These are phyloP conservation scores for Auxenochlorella pyrenoidosa DNA, from an alignment of 139 green algal genomes.

Conservation along the genomic window DNA sequence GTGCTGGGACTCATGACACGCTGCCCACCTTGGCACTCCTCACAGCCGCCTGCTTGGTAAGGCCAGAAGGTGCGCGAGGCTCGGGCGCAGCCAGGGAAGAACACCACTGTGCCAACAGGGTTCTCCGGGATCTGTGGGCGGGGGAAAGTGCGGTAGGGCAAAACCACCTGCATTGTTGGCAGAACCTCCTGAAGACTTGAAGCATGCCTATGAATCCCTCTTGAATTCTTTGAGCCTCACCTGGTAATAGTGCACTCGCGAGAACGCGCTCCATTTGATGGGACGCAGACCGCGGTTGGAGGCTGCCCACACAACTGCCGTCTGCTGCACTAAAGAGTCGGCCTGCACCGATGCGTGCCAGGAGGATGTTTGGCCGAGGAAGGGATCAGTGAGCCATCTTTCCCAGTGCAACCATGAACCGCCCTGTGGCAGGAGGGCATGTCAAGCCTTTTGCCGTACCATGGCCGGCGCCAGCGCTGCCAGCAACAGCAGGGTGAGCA, in stretches of 20 bases:
- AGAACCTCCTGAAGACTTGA: too few relatives aligned
- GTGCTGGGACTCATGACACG: not conserved
- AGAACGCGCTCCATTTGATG: not conserved
- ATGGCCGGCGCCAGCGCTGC: too few relatives aligned
- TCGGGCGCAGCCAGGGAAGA: slow-evolving; percentile 2
- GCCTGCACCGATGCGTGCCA: not conserved
- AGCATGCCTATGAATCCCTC: not conserved
- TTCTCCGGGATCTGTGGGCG: not conserved
- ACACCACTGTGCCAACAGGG: not conserved
- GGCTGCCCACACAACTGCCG: not conserved
- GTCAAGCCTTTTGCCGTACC: too few relatives aligned
- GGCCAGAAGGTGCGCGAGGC: not conserved
- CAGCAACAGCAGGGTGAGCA: too few relatives aligned
- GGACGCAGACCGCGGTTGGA: not conserved
- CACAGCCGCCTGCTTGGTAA: not conserved
- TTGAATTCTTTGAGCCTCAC: not conserved
- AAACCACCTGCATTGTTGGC: too few relatives aligned
- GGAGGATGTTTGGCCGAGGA: too few relatives aligned
- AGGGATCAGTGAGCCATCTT: too few relatives aligned
- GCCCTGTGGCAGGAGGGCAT: too few relatives aligned
- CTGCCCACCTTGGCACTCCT: slow-evolving; percentile 9
- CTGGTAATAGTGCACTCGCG: slow-evolving; percentile 1
- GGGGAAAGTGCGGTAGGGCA: not conserved
- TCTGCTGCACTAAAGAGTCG: not conserved
- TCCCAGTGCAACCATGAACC: too few relatives aligned